Evolutionary conservation across 176 grass and related monocot genomes (phyloP), one percentile per base, ranked within the genome.

Genomic region (Stipa capillata): DNA sequence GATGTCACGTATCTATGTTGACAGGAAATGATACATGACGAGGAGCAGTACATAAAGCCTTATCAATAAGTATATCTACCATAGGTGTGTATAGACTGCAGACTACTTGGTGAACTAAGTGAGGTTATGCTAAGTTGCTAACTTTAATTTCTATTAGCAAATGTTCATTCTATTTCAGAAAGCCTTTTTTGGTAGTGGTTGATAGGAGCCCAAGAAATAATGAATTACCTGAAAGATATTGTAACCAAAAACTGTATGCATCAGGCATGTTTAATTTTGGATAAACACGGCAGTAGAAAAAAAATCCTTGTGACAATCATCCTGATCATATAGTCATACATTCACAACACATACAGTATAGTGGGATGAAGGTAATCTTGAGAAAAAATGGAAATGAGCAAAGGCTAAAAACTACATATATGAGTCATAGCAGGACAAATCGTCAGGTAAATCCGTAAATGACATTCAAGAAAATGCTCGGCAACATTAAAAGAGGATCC

Each of bases 201-300:
- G 6, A 24, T 24, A 53, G 11, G 31, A 73, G 32, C 39, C 55
- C 0, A 14, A 39, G n/a, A 74, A 39, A 39, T 55, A 55, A 55
- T 15, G 33, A 55, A 25, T 74, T 40, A 56, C 14, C 72, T 74
- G 51, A 55, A 74, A 74, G 13, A 55, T 23, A 37, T 28, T 57
- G 35, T 76, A 59, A 27, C 51, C 37, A 59, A 59, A 59, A 76
- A 9, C 16, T 59, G 5, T 15, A 29, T 58, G 25, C 4, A 15
- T 58, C 10, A 7, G 4, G 12, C 53, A 60, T 21, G 27, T 76
- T n/a, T 40, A 76, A 13, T 44, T 4, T 60, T 20, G 73, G 52
- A 60, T 76, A 76, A 60, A 76, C 27, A 76, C 28, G 73, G 17
- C 24, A 44, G 40, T 69, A 17, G 65, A 44, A 69, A 69, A 68